phyloP scores from a whole-genome alignment of 768 basidiomycete species.

The Lactarius hengduanensis region DNA sequence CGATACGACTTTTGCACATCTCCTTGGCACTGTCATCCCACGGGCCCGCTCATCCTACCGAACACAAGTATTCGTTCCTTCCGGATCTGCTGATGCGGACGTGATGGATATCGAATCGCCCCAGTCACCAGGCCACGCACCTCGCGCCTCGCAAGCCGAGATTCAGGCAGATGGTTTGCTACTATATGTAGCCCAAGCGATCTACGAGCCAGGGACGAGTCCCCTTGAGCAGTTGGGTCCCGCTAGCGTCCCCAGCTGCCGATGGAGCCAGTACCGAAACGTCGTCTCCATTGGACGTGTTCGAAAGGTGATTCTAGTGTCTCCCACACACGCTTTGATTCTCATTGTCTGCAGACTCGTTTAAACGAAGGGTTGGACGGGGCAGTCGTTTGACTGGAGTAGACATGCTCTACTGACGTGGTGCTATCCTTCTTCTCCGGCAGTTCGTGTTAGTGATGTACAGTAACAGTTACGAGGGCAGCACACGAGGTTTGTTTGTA shows the following conservation, averaged over 20 bases:
- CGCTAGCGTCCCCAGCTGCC: constrained; percentile 31
- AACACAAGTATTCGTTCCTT: constrained; percentile 46
- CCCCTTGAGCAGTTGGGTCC: constrained; percentile 81
- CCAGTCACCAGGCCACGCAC: constrained; percentile 11
- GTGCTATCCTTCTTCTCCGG: not conserved
- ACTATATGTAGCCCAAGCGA: constrained; percentile 74
- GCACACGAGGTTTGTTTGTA: not conserved
- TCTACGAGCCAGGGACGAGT: constrained; percentile 76
- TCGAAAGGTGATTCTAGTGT: constrained; percentile 23
- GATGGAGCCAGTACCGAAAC: not conserved
- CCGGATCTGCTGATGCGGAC: constrained; percentile 31
- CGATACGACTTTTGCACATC: constrained; percentile 50
- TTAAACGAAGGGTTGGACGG: constrained; percentile 5
- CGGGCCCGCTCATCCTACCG: constrained; percentile 51
- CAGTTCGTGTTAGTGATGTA: not conserved
- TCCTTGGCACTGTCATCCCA: constrained; percentile 53
- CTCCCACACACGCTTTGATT: not conserved
- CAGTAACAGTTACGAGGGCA: not conserved
- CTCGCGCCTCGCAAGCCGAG: constrained; percentile 34
- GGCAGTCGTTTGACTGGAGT: constrained; percentile 4
- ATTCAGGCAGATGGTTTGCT: constrained; percentile 70
- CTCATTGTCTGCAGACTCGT: constrained; percentile 19
- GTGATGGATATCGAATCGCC: constrained; percentile 54
- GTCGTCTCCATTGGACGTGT: constrained; percentile 23
- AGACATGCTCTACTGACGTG: constrained; percentile 9